Evolutionary conservation across 108 stramenopile genomes (phyloP), one percentile per base, ranked within the genome.

Genomic region (Seminavis robusta): DNA sequence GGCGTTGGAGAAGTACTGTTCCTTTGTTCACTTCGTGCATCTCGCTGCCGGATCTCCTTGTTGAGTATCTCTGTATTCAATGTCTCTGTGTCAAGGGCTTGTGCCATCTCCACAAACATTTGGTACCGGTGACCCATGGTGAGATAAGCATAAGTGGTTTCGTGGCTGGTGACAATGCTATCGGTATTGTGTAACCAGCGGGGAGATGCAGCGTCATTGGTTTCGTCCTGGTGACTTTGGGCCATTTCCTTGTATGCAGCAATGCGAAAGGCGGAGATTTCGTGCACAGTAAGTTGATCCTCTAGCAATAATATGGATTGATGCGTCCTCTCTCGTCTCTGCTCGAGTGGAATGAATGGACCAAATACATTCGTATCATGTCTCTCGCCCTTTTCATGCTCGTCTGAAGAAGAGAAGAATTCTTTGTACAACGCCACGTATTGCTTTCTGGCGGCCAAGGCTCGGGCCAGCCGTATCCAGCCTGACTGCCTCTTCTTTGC

Each of bases 241-340:
- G 46, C 36, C 23, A 68, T 41, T 11, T 33, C 40, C 21, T 59
- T 59, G 51, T 56, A 80, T 4, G 63, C 61, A 34, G 59, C 23
- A 9, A 83, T 50, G n/a, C 86, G 81, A 64, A 87, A 83, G 2
- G 81, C 74, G 4, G 62, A 74, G 19, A 87, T 69, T 51, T 87
- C 86, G 28, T 71, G 56, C 5, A 61, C 31, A 15, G 52, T 50
- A 21, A 87, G 63, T 21, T 42, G 51, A 16, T 79, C 79, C 64
- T 87, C 86, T 67, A 87, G 52, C 56, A 44, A 38, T 9, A 71
- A 37, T 15, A 87, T 54, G 9, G 34, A 13, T 30, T 27, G 2
- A 52, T 87, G 71, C 36, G 49, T 29, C 34, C 40, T 30, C 33
- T 42, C 20, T 24, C 58, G 49, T 23, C 28, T 46, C 1, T 20